Evolutionary conservation across 2,329 filamentous ascomycete species (phyloP), one percentile per base, ranked within the genome.

Genomic region (Cordyceps cicadae): DNA sequence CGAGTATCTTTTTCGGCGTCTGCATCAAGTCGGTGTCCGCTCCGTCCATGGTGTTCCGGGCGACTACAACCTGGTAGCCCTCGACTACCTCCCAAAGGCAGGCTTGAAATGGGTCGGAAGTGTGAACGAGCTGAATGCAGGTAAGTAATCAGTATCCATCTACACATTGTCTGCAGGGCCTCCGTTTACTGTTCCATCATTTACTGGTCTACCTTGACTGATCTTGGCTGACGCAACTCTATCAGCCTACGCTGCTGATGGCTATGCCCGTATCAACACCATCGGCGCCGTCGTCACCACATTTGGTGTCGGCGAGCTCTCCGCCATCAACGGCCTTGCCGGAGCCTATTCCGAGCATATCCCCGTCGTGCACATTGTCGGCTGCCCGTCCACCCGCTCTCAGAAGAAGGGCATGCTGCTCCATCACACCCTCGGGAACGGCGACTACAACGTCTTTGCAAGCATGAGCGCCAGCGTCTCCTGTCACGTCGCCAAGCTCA

Each of bases 401-500:
- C 77, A 81, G 70, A 74, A 73, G 53, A 74, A 77, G 57, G 75
- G 76, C 65, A 77, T 79, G 74, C 71, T 80, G 39, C 73, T 81
- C 37, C 86, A 89, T 67, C 88, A 90, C 72, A 89, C 87, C 0
- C 82, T 90, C 1, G 86, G 85, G 60, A 89, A 90, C 66, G 87
- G 90, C 62, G 87, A 95, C 75, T 95, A 89, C 74, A 86, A 88
- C 63, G 89, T 91, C 59, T 96, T 95, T 72, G 81, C 85, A 66
- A 83, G 89, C 69, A 95, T 96, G 87, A 89, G 81, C 70, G 77
- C 81, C 52, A 74, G 84, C 55, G 85, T 95, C 66, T 89, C 89
- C 1, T 88, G 86, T 70, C 84, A 85, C 24, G 79, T 89, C 45
- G 85, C 87, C 59, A 86, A 87, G 67, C 79, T 96, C 61, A 87